Conservation (phyloP, 371 early-diverging fungal genomes). For the Apophysomyces sp. region DNA sequence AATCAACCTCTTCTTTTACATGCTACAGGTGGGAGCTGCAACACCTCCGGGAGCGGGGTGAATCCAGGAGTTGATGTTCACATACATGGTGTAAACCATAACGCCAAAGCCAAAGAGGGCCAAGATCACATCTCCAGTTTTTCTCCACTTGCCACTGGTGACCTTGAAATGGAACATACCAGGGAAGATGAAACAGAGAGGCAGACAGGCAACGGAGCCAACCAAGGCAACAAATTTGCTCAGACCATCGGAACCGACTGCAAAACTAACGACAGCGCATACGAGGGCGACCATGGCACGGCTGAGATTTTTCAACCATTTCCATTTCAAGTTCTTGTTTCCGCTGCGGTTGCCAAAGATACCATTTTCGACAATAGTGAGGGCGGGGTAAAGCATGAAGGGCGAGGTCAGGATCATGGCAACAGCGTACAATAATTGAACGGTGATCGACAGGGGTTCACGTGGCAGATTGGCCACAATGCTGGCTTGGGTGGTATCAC, state of each 20-base stretch:
- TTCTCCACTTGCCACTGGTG: constrained; percentile 29
- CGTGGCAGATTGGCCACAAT: constrained; percentile 68
- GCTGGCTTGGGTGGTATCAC: constrained; percentile 66
- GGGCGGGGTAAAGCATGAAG: constrained; percentile 73
- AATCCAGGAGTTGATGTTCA: constrained; percentile 41
- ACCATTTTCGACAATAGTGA: constrained; percentile 66
- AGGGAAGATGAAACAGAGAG: constrained; percentile 48
- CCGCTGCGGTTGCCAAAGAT: constrained; percentile 44
- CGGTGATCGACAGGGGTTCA: constrained; percentile 45
- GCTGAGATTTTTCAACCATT: constrained; percentile 67
- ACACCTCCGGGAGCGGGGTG: constrained; percentile 16
- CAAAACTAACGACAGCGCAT: constrained; percentile 63
- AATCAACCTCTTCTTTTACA: constrained; percentile 11
- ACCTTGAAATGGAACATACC: constrained; percentile 70
- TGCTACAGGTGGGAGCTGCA: constrained; percentile 1
- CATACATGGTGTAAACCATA: constrained; percentile 43
- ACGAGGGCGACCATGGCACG: constrained; percentile 52
- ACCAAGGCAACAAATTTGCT: constrained; percentile 75
- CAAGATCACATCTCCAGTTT: constrained; percentile 41
- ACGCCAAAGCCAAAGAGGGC: constrained; percentile 58
- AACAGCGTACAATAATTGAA: constrained; percentile 72
- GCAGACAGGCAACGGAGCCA: constrained; percentile 43
- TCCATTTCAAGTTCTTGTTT: constrained; percentile 32
- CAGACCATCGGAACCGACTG: constrained; percentile 58
- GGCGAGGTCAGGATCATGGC: constrained; percentile 82